phyloP scores from a whole-genome alignment of 805 yeast species.

The Starmerella sp. region DNA sequence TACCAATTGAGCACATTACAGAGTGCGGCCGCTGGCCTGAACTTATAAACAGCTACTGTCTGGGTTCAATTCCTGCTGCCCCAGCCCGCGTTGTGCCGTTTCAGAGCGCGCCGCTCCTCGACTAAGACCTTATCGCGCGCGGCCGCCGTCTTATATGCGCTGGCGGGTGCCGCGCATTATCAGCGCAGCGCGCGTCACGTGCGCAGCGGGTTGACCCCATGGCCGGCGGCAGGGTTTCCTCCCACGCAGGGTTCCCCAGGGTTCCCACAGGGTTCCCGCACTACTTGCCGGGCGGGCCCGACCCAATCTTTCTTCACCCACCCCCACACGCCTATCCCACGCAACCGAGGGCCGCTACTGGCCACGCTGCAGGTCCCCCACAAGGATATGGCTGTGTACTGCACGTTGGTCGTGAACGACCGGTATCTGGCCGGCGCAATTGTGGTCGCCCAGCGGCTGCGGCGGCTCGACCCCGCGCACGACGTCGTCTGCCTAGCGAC shows the following conservation, averaged over 20 bases:
- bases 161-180: background rate
- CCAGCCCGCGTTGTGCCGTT: no score
- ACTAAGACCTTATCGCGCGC: no score
- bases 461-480: slow-evolving; percentile 21
- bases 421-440: slow-evolving; percentile 40
- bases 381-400: slow-evolving; percentile 26
- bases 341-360: background rate
- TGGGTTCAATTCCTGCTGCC: no score
- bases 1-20: no score
- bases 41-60: no score
- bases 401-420: slow-evolving; percentile 38
- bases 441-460: slow-evolving; percentile 35
- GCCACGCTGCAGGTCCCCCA: background rate
- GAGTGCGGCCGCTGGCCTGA: no score
- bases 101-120: no score
- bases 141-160: no score
- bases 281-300: no score
- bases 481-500: slow-evolving; percentile 27
- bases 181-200: background rate
- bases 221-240: background rate
- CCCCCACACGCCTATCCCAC: background rate
- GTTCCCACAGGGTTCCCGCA: no score
- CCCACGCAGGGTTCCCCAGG: no score
- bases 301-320: background rate
- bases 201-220: background rate